These are phyloP conservation scores for Skeletonema potamos DNA, from an alignment of 108 stramenopile genomes.

Conservation along the genomic window DNA sequence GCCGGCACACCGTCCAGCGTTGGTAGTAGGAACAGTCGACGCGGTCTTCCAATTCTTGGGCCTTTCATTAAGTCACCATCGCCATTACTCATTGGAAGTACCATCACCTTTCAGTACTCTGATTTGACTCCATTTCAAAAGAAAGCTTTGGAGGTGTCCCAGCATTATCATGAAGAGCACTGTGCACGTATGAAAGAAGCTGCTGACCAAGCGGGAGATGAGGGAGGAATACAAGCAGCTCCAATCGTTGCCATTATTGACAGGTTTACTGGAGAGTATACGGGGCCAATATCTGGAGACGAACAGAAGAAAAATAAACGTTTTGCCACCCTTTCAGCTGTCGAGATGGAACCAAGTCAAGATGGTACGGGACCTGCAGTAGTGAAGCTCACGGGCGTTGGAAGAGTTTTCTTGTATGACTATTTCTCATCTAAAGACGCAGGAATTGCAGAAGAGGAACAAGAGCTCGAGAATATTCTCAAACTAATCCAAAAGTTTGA, in stretches of 20 bases:
- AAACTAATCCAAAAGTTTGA: conserved; percentile 14
- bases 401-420: conserved; percentile 52
- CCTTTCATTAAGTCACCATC: not conserved
- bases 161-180: conserved; percentile 19
- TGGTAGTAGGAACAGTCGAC: not conserved
- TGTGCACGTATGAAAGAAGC: not conserved
- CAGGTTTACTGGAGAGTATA: conserved; percentile 17
- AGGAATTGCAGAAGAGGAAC: conserved; percentile 27
- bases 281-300: not conserved
- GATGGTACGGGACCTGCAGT: conserved; percentile 26
- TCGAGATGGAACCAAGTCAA: conserved; percentile 41
- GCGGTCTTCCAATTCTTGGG: conserved; percentile 11
- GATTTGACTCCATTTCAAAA: conserved; percentile 24
- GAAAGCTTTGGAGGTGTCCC: conserved; percentile 21
- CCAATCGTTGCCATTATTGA: conserved; percentile 64
- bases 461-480: conserved; percentile 9
- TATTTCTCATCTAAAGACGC: conserved; percentile 31
- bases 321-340: conserved; percentile 65
- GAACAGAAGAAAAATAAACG: not conserved
- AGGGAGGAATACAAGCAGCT: conserved; percentile 42
- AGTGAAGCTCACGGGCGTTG: conserved; percentile 60
- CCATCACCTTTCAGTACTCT: conserved; percentile 9
- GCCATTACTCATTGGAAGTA: conserved; percentile 26
- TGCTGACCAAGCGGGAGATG: not conserved
- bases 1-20: not conserved